Evolutionary conservation across 2,329 filamentous ascomycete genomes (phyloP).

Genomic region (Arthroderma sp.): DNA sequence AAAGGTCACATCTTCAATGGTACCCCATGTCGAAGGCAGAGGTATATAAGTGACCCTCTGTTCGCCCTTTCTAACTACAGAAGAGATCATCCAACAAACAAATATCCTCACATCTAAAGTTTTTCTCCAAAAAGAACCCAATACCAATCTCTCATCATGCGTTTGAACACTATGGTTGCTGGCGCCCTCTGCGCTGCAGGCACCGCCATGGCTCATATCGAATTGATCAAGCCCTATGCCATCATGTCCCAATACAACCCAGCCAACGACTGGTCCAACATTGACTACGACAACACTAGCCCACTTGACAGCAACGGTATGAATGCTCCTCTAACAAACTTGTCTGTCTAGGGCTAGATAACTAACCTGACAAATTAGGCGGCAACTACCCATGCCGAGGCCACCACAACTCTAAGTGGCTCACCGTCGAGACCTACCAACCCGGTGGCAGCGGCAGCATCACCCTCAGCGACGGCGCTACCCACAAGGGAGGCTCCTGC

Average conservation of each 20-base stretch:
- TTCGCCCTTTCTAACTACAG: no score
- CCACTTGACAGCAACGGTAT: background rate
- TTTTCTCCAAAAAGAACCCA: no score
- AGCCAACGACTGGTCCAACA: background rate
- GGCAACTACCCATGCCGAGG: slow-evolving; percentile 68
- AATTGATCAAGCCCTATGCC: slow-evolving; percentile 1
- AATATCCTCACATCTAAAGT: no score
- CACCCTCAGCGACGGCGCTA: slow-evolving; percentile 48
- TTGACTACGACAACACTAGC: slow-evolving; percentile 2
- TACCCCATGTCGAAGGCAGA: no score
- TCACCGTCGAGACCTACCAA: slow-evolving; percentile 46
- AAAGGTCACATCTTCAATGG: no score
- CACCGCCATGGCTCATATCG: background rate
- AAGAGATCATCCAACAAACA: no score
- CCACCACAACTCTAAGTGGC: slow-evolving; percentile 36
- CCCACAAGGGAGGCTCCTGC: slow-evolving; percentile 60
- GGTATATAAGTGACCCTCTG: no score
- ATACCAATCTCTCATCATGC: slow-evolving; percentile 2
- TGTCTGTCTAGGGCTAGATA: background rate
- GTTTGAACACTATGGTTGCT: slow-evolving; percentile 3
- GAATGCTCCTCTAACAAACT: background rate
- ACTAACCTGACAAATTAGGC: slow-evolving; percentile 23
- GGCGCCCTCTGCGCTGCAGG: slow-evolving; percentile 2
- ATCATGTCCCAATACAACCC: background rate
- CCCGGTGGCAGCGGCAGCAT: slow-evolving; percentile 52